These are phyloP conservation scores for Fusarium sp. DNA, from an alignment of 2,329 filamentous ascomycete genomes.

Conservation along the genomic window DNA sequence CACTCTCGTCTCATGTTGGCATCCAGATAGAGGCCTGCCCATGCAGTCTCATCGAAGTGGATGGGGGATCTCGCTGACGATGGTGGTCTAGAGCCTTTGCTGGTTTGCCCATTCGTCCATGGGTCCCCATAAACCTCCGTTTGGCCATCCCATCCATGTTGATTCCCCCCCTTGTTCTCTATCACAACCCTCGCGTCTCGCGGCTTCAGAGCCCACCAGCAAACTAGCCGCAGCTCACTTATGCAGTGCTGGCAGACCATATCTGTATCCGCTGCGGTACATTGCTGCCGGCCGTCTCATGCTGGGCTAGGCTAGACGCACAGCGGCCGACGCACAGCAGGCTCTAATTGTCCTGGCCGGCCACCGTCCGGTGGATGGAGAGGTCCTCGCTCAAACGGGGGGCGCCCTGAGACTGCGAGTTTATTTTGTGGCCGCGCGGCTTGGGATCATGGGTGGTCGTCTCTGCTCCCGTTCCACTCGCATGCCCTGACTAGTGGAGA, in stretches of 20 bases:
- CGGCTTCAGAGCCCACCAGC: not conserved
- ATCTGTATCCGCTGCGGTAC: conserved; percentile 12
- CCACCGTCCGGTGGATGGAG: not conserved
- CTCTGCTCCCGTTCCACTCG: conserved; percentile 23
- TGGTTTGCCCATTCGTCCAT: conserved; percentile 18
- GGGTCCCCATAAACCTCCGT: not conserved
- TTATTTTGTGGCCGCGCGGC: conserved; percentile 41
- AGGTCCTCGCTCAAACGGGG: not conserved
- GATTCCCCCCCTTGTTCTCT: not conserved
- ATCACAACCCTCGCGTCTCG: not conserved
- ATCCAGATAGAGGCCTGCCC: conserved; percentile 22
- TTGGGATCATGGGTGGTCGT: conserved; percentile 24
- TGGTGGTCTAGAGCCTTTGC: conserved; percentile 38
- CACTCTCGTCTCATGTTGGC: conserved; percentile 26
- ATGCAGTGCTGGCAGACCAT: conserved; percentile 9
- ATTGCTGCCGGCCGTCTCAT: conserved; percentile 1
- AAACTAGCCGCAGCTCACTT: conserved; percentile 1
- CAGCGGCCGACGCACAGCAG: not conserved
- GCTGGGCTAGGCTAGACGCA: conserved; percentile 2
- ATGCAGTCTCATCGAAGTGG: conserved; percentile 31
- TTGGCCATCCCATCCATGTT: not conserved
- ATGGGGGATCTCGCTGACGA: conserved; percentile 35
- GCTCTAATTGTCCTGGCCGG: not conserved
- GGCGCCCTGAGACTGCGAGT: conserved; percentile 36
- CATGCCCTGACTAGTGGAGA: conserved; percentile 31